These are phyloP conservation scores for Gentiana macrophylla DNA, from an alignment of 257 asterid species.

Conservation along the genomic window DNA sequence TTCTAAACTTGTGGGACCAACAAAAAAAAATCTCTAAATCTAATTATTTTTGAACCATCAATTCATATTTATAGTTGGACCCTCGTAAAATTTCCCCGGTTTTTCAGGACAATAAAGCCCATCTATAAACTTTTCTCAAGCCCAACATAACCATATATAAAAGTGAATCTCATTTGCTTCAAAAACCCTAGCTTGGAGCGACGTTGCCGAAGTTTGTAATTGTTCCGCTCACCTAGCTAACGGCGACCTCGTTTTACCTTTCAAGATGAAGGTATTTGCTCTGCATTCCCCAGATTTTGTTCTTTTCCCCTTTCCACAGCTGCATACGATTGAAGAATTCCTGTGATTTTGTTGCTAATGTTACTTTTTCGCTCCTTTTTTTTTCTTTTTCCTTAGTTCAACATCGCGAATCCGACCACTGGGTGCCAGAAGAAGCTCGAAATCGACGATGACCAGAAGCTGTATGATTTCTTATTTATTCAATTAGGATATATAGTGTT, in stretches of 20 bases:
- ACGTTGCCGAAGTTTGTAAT: neutral
- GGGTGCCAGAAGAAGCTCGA: conserved; percentile 35
- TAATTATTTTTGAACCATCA: too few relatives aligned
- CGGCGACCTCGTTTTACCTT: neutral
- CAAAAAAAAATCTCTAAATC: too few relatives aligned
- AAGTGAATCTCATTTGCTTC: too few relatives aligned
- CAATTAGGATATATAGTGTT: neutral
- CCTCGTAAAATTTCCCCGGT: too few relatives aligned
- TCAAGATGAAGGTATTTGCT: conserved; percentile 12
- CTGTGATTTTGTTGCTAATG: neutral
- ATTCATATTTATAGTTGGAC: too few relatives aligned
- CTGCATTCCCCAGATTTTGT: neutral
- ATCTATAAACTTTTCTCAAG: too few relatives aligned
- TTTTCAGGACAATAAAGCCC: too few relatives aligned
- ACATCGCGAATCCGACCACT: conserved; percentile 31
- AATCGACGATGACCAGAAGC: conserved; percentile 28
- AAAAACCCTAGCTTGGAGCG: conserved; percentile 2
- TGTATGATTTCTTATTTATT: conserved; percentile 6
- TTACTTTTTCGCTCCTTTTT: too few relatives aligned
- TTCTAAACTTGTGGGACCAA: too few relatives aligned
- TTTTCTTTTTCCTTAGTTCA: conserved; percentile 16
- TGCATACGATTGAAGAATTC: neutral
- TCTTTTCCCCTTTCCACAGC: neutral
- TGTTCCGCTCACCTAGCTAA: neutral
- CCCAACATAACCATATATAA: neutral